phyloP scores from a whole-genome alignment of 768 basidiomycete genomes.

The Pulveroboletus sp. region DNA sequence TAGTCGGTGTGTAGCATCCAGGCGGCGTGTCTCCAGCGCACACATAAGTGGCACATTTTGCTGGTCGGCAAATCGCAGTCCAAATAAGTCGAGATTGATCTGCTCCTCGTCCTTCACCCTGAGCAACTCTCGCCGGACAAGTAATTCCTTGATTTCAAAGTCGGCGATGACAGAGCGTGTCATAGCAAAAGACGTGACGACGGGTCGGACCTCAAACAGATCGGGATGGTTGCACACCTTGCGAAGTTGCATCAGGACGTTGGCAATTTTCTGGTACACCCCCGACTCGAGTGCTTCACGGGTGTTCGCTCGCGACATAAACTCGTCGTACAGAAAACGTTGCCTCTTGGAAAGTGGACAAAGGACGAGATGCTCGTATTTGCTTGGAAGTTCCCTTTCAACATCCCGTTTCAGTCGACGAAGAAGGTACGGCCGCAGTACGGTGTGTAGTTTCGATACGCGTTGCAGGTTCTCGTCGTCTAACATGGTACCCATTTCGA shows the following conservation, averaged over 20 bases:
- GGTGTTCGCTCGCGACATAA: conserved; percentile 86
- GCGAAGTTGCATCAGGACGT: conserved; percentile 96
- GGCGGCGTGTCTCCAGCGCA: conserved; percentile 46
- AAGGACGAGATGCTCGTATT: conserved; percentile 85
- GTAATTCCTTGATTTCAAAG: conserved; percentile 82
- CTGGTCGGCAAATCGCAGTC: conserved; percentile 54
- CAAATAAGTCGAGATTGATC: conserved; percentile 59
- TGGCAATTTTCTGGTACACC: conserved; percentile 83
- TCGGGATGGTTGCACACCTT: conserved; percentile 97
- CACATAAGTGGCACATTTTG: conserved; percentile 52
- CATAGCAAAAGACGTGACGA: conserved; percentile 73
- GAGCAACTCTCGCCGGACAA: conserved; percentile 72
- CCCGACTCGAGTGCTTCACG: conserved; percentile 79
- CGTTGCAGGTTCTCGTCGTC: conserved; percentile 85
- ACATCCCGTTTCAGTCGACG: conserved; percentile 98
- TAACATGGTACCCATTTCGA: conserved; percentile 72
- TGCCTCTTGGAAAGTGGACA: conserved; percentile 89
- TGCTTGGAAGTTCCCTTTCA: conserved; percentile 91
- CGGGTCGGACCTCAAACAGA: conserved; percentile 84
- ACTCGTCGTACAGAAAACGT: conserved; percentile 94
- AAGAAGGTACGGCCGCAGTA: conserved; percentile 93
- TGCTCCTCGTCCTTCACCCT: conserved; percentile 46
- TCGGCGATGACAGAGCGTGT: conserved; percentile 70
- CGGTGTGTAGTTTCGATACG: conserved; percentile 83
- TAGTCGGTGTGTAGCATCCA: conserved; percentile 57